These are phyloP conservation scores for Ramalina peruviana DNA, from an alignment of 495 filamentous ascomycete species.

Conservation along the genomic window DNA sequence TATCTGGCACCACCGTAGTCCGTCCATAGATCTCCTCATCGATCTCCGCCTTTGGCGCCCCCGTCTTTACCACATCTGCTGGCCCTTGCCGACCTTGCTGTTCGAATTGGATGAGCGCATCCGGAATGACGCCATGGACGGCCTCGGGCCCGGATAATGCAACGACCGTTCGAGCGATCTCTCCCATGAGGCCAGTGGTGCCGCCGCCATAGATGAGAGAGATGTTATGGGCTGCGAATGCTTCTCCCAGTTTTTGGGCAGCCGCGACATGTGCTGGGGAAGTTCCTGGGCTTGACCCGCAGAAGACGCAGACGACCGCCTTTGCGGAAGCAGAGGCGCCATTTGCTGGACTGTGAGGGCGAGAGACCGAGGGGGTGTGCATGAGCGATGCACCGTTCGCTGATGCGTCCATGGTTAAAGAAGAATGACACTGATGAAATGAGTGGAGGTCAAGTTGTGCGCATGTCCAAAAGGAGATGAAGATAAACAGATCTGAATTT, in stretches of 20 bases:
- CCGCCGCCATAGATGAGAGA: slow-evolving; percentile 87
- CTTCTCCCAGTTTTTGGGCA: slow-evolving; percentile 60
- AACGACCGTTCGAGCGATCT: slow-evolving; percentile 77
- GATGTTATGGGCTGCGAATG: slow-evolving; percentile 61
- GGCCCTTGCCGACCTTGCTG: slow-evolving; percentile 22
- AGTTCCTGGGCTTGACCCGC: slow-evolving; percentile 60
- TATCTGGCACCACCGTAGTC: slow-evolving; percentile 80
- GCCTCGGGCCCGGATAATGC: slow-evolving; percentile 63
- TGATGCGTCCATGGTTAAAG: no score
- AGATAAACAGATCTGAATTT: no score
- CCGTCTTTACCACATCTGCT: slow-evolving; percentile 6
- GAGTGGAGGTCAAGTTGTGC: no score
- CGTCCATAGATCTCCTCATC: slow-evolving; percentile 59
- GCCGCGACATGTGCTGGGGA: slow-evolving; percentile 56
- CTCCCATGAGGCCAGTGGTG: slow-evolving; percentile 89
- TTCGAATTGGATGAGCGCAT: slow-evolving; percentile 71
- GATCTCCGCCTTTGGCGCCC: slow-evolving; percentile 35
- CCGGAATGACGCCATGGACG: slow-evolving; percentile 88
- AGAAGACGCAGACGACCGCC: slow-evolving; percentile 71
- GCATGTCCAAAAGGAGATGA: no score
- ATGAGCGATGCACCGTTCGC: not conserved
- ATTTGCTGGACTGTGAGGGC: slow-evolving; percentile 3
- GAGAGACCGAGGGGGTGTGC: not conserved
- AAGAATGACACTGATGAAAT: no score
- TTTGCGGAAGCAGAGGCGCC: not conserved